Evolutionary conservation across 23 red algal species (phyloP).

Genomic region (Gracilaria domingensis): DNA sequence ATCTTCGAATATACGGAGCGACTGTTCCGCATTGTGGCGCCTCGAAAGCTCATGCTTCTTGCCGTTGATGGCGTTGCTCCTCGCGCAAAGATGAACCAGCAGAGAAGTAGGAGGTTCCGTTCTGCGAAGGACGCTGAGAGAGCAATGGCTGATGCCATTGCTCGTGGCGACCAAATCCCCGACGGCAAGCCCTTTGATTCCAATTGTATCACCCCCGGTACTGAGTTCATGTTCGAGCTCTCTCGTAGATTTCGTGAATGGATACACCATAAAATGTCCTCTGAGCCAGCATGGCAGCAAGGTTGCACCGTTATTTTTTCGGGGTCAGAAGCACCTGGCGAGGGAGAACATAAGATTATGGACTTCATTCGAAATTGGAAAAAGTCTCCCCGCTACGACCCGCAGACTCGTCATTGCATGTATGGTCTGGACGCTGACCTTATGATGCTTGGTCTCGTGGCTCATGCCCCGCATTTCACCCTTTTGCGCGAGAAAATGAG

Average conservation of each 20-base stretch:
- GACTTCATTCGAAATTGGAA: constrained; percentile 93
- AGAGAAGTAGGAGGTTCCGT: constrained; percentile 93
- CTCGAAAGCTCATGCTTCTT: constrained; percentile 86
- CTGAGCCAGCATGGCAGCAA: constrained; percentile 78
- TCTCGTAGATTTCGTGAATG: constrained; percentile 63
- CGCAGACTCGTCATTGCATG: constrained; percentile 81
- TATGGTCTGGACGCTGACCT: constrained; percentile 99
- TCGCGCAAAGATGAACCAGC: constrained; percentile 99
- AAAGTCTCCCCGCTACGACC: constrained; percentile 44
- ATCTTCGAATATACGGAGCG: constrained; percentile 96
- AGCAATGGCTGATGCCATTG: constrained; percentile 81
- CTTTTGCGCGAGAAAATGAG: constrained; percentile 90
- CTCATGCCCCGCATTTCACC: constrained; percentile 89
- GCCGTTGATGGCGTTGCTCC: constrained; percentile 98
- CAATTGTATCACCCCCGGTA: constrained; percentile 99
- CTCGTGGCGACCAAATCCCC: constrained; percentile 72
- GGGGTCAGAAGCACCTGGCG: constrained; percentile 89
- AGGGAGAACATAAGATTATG: constrained; percentile 99
- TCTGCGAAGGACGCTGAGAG: constrained; percentile 97
- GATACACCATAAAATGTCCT: constrained; percentile 75
- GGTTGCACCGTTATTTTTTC: constrained; percentile 90
- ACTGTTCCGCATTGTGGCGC: constrained; percentile 91
- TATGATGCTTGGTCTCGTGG: constrained; percentile 97
- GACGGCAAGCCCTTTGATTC: constrained; percentile 83
- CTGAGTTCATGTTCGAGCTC: constrained; percentile 92